Percentiles rank a stretch among this genome's conserved stretches.
Evolutionary conservation across 2,329 filamentous ascomycete genomes (phyloP).

Genomic region (Lasiodiplodia theobromae): DNA sequence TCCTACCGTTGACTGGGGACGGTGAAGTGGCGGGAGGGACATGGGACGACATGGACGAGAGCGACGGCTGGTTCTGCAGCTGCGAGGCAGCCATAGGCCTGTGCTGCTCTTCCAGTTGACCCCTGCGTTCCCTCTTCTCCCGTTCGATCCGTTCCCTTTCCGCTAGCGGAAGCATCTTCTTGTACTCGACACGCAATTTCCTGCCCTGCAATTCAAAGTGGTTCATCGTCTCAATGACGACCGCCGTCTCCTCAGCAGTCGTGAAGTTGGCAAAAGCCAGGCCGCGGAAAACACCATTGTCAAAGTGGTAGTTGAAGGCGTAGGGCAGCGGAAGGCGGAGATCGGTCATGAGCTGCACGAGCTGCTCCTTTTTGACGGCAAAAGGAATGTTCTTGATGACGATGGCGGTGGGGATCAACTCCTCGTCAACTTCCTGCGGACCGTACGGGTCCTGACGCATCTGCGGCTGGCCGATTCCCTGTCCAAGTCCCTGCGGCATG

Average conservation of each 20-base stretch:
- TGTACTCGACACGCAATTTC: conserved; percentile 96
- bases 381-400: conserved; percentile 99
- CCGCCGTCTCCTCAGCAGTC: conserved; percentile 88
- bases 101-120: conserved; percentile 97
- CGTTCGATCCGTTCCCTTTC: conserved; percentile 95
- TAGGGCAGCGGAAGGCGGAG: conserved; percentile 94
- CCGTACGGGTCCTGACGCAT: conserved; percentile 54
- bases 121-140: conserved; percentile 94
- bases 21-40: conserved; percentile 65
- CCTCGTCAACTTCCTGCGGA: conserved; percentile 70
- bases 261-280: conserved; percentile 98
- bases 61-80: conserved; percentile 84
- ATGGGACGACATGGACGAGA: conserved; percentile 76
- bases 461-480: conserved; percentile 28
- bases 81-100: conserved; percentile 70
- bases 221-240: conserved; percentile 93
- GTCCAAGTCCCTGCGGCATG: conserved; percentile 17
- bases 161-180: conserved; percentile 97
- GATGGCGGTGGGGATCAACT: conserved; percentile 96
- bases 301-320: conserved; percentile 99
- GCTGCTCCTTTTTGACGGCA: conserved; percentile 94
- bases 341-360: conserved; percentile 92
- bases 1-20: conserved; percentile 70
- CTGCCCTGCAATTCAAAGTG: conserved; percentile 94
- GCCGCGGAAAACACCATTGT: conserved; percentile 95